Evolutionary conservation across 805 yeast genomes (phyloP).

Genomic region (Phaffomyces thermotolerans): DNA sequence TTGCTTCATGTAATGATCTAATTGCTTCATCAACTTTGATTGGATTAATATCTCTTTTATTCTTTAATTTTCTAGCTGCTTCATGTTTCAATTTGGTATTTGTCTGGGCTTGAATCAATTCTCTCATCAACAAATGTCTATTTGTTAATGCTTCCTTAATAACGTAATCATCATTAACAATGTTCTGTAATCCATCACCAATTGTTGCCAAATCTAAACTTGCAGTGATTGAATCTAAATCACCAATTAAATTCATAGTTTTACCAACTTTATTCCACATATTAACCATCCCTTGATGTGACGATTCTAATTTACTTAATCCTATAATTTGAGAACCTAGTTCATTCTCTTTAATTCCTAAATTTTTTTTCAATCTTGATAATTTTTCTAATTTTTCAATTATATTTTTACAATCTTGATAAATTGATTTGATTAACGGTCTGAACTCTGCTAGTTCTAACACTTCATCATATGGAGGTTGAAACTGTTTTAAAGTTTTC

Average conservation of each 20-base stretch:
- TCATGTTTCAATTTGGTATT: slow-evolving; percentile 63
- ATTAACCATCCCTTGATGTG: slow-evolving; percentile 62
- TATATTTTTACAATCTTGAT: slow-evolving; percentile 46
- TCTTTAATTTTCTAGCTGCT: slow-evolving; percentile 63
- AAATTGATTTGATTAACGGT: slow-evolving; percentile 75
- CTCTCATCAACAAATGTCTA: slow-evolving; percentile 89
- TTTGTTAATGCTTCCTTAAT: slow-evolving; percentile 91
- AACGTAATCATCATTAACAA: slow-evolving; percentile 71
- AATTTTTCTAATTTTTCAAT: slow-evolving; percentile 51
- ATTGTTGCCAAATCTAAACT: slow-evolving; percentile 66
- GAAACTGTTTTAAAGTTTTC: slow-evolving; percentile 84
- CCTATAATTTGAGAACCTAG: slow-evolving; percentile 39
- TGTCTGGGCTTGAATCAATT: slow-evolving; percentile 70
- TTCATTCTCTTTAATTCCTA: slow-evolving; percentile 52
- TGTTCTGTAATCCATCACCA: slow-evolving; percentile 63
- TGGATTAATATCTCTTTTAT: slow-evolving; percentile 72
- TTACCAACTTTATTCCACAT: slow-evolving; percentile 78
- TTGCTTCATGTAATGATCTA: slow-evolving; percentile 68
- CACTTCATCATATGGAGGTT: slow-evolving; percentile 86
- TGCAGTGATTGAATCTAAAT: slow-evolving; percentile 63
- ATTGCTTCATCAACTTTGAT: slow-evolving; percentile 87
- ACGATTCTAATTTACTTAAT: slow-evolving; percentile 37
- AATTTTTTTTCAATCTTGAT: slow-evolving; percentile 34
- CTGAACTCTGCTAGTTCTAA: slow-evolving; percentile 76
- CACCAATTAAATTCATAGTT: slow-evolving; percentile 64